Percentiles rank a stretch among this genome's conserved stretches.
Evolutionary conservation across 352 stramenopile genomes (phyloP).

Genomic region (Phytophthora hybrid): DNA sequence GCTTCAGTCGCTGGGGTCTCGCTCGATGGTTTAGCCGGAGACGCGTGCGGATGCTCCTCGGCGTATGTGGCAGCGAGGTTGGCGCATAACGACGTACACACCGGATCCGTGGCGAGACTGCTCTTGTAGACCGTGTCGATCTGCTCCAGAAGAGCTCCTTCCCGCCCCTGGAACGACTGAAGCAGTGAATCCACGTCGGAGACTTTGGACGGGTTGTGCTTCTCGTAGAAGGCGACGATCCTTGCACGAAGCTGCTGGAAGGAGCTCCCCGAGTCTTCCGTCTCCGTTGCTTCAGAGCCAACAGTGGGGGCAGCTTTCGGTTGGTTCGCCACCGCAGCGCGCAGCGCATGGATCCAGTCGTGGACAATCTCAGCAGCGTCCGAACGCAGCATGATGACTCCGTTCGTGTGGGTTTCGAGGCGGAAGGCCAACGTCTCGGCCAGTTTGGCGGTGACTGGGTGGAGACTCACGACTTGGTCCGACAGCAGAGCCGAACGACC

Average conservation of each 20-base stretch:
- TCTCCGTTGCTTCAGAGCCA: slow-evolving; percentile 10
- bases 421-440: slow-evolving; percentile 44
- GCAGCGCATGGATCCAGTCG: slow-evolving; percentile 46
- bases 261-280: slow-evolving; percentile 4
- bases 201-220: slow-evolving; percentile 89
- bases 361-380: slow-evolving; percentile 42
- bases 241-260: slow-evolving; percentile 45
- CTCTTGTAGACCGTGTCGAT: slow-evolving; percentile 79
- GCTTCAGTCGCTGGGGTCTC: slow-evolving; percentile 3
- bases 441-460: slow-evolving; percentile 39
- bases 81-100: slow-evolving; percentile 39
- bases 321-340: slow-evolving; percentile 28
- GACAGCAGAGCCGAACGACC: slow-evolving; percentile 31
- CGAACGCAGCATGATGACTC: slow-evolving; percentile 45
- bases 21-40: neutral
- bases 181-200: slow-evolving; percentile 75
- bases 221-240: slow-evolving; percentile 88
- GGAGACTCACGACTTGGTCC: slow-evolving; percentile 43
- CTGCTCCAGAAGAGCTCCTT: slow-evolving; percentile 57
- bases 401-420: slow-evolving; percentile 49
- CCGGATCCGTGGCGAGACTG: slow-evolving; percentile 43
- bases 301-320: neutral
- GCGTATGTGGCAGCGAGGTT: slow-evolving; percentile 30
- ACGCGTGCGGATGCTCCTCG: slow-evolving; percentile 11
- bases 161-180: slow-evolving; percentile 61